Base-by-base conservation (phyloP, 2,329 filamentous ascomycete species). In the Penicillium sp. region DNA sequence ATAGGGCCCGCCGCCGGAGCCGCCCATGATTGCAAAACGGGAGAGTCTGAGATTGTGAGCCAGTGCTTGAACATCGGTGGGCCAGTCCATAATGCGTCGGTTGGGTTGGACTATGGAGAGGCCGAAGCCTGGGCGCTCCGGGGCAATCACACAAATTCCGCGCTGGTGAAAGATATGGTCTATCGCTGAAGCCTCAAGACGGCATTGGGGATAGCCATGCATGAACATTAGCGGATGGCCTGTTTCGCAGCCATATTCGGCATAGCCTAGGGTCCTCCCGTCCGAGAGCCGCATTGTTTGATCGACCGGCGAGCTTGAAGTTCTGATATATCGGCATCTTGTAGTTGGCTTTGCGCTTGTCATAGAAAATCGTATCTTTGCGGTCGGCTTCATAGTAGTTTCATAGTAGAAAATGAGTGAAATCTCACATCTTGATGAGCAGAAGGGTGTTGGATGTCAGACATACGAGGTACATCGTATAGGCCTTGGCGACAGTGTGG, bases 1-100 rank as follows among this genome's bases (percentile, higher is more conserved):
- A 61, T 79, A 82, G 0, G 79, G 78, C 2, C 77, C 76, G 21
- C 81, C 80, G 8, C 79, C 80, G 0, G 76, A 79, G 5, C 74
- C 66, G 2, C 78, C 79, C 6, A 82, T 59, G 23, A 82, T 68
- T 16, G 73, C 71, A 64, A 79, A 82, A 5, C 68, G 60, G 5
- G 68, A 54, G 16, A 81, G 58, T 5, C 72, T 67, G 10, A 81
- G 70, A 56, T 78, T 70, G 2, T 73, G 60, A 6, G 74, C 72
- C 7, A 82, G 71, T 0, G 66, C 66, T 16, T 74, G 59, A 4
- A 82, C 63, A 53, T 82, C 79, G 4, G 5, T 13, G 3, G 79
- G 73, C 70, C 73, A 77, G 63, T 78, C 74, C 16, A 76, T 66
- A 2, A 80, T 68, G 4, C 63, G 69, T 9, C 76, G 72, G 27